Base-by-base conservation (phyloP, 768 basidiomycete genomes). In the Rhizopogon vinicolor region DNA sequence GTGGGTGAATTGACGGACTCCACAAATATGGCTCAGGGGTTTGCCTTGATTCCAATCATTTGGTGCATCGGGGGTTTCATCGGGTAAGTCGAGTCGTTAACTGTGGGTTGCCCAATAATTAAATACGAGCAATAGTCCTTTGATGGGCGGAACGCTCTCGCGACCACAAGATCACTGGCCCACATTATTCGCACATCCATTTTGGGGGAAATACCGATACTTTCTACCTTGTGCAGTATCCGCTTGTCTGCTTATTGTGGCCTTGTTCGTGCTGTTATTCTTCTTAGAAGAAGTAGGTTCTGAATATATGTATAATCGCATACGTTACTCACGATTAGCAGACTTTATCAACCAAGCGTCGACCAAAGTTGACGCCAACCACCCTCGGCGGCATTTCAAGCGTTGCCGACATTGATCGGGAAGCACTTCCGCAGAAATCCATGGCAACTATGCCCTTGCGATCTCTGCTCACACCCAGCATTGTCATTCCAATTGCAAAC, bases 1-100 rank as follows among this genome's bases (percentile, higher is more conserved):
- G 79, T 88, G 69, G 85, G 78, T 1, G 85, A 86, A 53, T 66
- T 87, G 33, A 85, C 84, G 0, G 84, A 87, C 59, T 61, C 64
- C 44, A 70, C 62, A 37, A 68, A 63, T 56, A 71, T 65, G 53
- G 67, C 60, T 13, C 65, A 46, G 16, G 64, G 57, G 0, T 66
- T 72, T 41, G 60, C 69, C 12, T 58, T 64, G 44, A 55, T 72
- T 58, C 65, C 68, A 7, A 65, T 67, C 0, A 57, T 64, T 19
- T 72, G 70, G 72, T 58, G 44, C 44, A 41, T 48, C 7, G 62
- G 65, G 35, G 46, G 65, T 13, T 68, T 71, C 9, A 55, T 71
- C 44, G 73, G 72, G 74, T 74, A 62, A 19, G 70, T 55, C 16
- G 10, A 13, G 7, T 2, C 10, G 0, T 5, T 22, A 1, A 18